These are phyloP conservation scores for Saccharomycopsis sp. DNA, from an alignment of 805 yeast genomes.

Conservation along the genomic window DNA sequence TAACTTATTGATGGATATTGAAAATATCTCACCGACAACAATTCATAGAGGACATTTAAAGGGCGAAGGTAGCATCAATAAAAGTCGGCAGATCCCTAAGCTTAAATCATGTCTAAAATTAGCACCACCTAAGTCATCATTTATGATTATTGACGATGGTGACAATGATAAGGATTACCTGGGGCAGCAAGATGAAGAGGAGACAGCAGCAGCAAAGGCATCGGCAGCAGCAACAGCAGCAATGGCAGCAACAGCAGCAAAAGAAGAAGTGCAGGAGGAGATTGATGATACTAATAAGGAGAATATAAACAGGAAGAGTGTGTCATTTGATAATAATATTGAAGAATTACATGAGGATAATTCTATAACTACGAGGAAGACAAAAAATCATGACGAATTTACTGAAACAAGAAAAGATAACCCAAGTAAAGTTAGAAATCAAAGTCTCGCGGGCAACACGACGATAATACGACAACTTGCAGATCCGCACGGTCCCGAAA, in stretches of 20 bases:
- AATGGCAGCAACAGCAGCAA: not conserved
- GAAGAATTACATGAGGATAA: conserved; percentile 17
- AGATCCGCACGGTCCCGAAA: too few relatives aligned
- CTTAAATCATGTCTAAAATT: conserved; percentile 12
- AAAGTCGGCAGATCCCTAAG: conserved; percentile 5
- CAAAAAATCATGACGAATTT: not conserved
- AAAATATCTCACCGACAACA: too few relatives aligned
- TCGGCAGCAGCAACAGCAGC: too few relatives aligned
- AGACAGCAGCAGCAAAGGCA: too few relatives aligned
- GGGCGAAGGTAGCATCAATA: too few relatives aligned
- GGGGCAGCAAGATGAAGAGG: not conserved
- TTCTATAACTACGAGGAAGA: conserved; percentile 7
- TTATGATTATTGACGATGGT: conserved; percentile 5
- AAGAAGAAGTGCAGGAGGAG: not conserved
- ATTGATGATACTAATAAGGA: not conserved
- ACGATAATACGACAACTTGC: too few relatives aligned
- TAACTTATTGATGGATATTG: too few relatives aligned
- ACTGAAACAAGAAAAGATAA: too few relatives aligned
- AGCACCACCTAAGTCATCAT: conserved; percentile 6
- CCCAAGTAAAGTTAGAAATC: too few relatives aligned
- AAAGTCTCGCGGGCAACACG: too few relatives aligned
- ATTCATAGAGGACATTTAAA: not conserved
- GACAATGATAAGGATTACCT: not conserved
- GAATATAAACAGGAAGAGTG: conserved; percentile 4
- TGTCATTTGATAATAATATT: conserved; percentile 7